Evolutionary conservation across 2,329 filamentous ascomycete genomes (phyloP).

Genomic region (Fusarium veterinarium): DNA sequence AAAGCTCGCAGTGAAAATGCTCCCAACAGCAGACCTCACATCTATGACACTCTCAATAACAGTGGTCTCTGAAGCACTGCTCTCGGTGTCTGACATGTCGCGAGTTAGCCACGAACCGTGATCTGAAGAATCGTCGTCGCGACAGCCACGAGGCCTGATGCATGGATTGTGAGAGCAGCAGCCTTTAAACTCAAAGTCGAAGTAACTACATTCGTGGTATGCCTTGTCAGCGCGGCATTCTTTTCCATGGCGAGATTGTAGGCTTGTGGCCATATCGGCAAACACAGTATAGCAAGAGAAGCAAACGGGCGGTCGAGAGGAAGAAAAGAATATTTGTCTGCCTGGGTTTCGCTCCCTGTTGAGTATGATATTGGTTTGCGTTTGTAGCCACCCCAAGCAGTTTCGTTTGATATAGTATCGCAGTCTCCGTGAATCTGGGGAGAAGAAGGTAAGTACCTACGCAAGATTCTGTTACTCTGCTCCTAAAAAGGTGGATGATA

Average conservation of each 20-base stretch:
- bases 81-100: conserved; percentile 5
- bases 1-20: neutral
- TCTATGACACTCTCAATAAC: neutral
- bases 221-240: conserved; percentile 46
- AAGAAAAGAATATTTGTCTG: neutral
- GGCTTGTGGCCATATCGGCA: conserved; percentile 26
- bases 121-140: neutral
- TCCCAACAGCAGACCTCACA: neutral
- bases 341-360: neutral
- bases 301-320: neutral
- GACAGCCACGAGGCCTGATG: conserved; percentile 24
- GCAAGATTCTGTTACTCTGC: conserved; percentile 3
- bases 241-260: conserved; percentile 8
- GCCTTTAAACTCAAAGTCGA: conserved; percentile 50
- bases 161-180: conserved; percentile 62
- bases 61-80: neutral
- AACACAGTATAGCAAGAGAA: conserved; percentile 3
- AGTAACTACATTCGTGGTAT: conserved; percentile 54
- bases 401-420: conserved; percentile 23
- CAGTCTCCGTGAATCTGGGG: conserved; percentile 28
- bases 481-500: neutral
- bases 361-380: neutral
- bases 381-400: neutral
- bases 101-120: neutral
- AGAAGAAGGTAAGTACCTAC: neutral